Evolutionary conservation across 352 stramenopile species (phyloP).

Genomic region (Phytophthora citricola): DNA sequence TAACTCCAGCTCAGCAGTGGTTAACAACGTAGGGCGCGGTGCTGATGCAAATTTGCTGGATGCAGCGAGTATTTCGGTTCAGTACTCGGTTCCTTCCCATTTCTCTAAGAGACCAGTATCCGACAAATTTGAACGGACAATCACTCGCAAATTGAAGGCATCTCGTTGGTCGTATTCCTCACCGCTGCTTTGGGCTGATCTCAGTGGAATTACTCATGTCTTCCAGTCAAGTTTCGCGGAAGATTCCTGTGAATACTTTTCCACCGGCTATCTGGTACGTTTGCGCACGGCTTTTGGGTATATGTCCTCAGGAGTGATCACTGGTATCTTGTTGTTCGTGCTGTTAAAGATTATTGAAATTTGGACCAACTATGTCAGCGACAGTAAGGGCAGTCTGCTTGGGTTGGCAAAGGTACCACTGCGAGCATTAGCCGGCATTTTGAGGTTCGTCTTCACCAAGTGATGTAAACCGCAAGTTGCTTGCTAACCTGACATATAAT

Average conservation of each 20-base stretch:
- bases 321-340: background rate
- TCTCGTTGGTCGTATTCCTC: constrained; percentile 5
- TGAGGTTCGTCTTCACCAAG: constrained; percentile 30
- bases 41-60: background rate
- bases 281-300: background rate
- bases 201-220: constrained; percentile 32
- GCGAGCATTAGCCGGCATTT: constrained; percentile 19
- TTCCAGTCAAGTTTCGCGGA: constrained; percentile 35
- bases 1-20: background rate
- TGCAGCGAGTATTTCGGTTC: constrained; percentile 21
- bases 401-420: constrained; percentile 48
- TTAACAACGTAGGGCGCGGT: background rate
- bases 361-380: constrained; percentile 30
- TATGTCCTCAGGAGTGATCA: background rate
- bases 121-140: constrained; percentile 34
- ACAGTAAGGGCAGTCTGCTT: constrained; percentile 31
- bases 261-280: constrained; percentile 42
- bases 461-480: background rate
- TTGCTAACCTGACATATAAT: background rate
- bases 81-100: constrained; percentile 33
- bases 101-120: constrained; percentile 22
- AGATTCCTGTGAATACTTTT: constrained; percentile 31
- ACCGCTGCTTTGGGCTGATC: constrained; percentile 14
- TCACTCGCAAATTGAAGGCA: constrained; percentile 33
- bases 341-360: constrained; percentile 48